phyloP scores from a whole-genome alignment of 495 filamentous ascomycete genomes.

The Elasticomyces elasticus region DNA sequence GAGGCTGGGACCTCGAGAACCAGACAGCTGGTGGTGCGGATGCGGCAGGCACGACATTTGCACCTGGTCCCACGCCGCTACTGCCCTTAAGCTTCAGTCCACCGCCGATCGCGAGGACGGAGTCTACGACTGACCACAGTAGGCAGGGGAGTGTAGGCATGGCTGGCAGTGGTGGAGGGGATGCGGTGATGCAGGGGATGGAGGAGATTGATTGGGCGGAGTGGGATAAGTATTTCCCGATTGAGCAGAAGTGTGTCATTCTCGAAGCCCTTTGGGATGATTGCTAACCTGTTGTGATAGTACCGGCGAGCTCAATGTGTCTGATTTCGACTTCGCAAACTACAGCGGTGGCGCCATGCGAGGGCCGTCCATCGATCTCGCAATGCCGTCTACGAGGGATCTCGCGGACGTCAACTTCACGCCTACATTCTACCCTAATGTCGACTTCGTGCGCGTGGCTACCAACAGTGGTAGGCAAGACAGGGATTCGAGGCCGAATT shows the following conservation, averaged over 20 bases:
- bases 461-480: no score
- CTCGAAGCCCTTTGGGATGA: no score
- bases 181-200: conserved; percentile 8
- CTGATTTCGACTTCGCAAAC: conserved; percentile 14
- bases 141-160: conserved; percentile 3
- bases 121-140: conserved; percentile 2
- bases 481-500: no score
- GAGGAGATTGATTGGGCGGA: conserved; percentile 24
- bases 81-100: conserved; percentile 13
- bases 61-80: neutral
- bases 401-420: conserved; percentile 15
- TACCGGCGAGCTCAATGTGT: conserved; percentile 19
- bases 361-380: conserved; percentile 2
- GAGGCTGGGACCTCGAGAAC: neutral
- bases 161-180: neutral
- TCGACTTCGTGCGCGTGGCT: no score
- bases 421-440: conserved; percentile 10
- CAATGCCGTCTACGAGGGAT: conserved; percentile 5
- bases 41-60: neutral
- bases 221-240: conserved; percentile 22
- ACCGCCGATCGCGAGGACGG: conserved; percentile 7
- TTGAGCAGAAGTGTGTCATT: conserved; percentile 17
- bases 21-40: neutral
- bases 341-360: conserved; percentile 10
- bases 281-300: no score